Base-by-base conservation (phyloP, 495 filamentous ascomycete species). In the Daldinia concentrica region DNA sequence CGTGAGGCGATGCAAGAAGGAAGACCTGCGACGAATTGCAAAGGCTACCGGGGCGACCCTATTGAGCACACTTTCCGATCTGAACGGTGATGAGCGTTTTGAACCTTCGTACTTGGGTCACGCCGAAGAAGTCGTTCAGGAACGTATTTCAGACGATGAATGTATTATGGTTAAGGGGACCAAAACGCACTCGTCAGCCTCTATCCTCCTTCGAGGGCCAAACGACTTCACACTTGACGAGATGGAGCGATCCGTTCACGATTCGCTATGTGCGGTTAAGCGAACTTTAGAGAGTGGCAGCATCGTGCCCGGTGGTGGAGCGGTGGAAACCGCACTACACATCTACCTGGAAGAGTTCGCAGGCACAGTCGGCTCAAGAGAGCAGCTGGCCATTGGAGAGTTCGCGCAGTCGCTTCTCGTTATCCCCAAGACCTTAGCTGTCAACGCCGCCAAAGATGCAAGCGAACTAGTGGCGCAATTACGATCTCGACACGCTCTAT, bases 271-370 rank as follows among this genome's bases (percentile, higher is more conserved):
- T 67, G 96, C 95, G 61, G 92, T 99, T 65, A 99, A 99, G 89
- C 89, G 95, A 50, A 98, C 96, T 22, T 85, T 99, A 41, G 95
- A 99, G 84, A 97, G 93, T 79, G 95, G 95, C 59, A 94, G 92
- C 81, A 94, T 99, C 64, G 95, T 99, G 36, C 95, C 95, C 36
- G 95, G 95, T 57, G 95, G 94, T 72, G 95, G 94, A 72, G 96
- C 95, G 12, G 96, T 97, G 19, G 95, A 99, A 85, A 98, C 95
- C n/a, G 95, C 95, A 27, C 86, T 99, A 61, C 95, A 97, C 83
- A 99, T 99, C 78, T 98, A 98, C 83, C 87, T 99, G 34, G 95
- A 99, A 85, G 97, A 99, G 81, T 98, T 97, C 82, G 95, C 95
- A n/a, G 94, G 95, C 73, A 97, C 95, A 62, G 94, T 99, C 61